phyloP scores from a whole-genome alignment of 2,329 filamentous ascomycete species.

The Bretziella fagacearum region DNA sequence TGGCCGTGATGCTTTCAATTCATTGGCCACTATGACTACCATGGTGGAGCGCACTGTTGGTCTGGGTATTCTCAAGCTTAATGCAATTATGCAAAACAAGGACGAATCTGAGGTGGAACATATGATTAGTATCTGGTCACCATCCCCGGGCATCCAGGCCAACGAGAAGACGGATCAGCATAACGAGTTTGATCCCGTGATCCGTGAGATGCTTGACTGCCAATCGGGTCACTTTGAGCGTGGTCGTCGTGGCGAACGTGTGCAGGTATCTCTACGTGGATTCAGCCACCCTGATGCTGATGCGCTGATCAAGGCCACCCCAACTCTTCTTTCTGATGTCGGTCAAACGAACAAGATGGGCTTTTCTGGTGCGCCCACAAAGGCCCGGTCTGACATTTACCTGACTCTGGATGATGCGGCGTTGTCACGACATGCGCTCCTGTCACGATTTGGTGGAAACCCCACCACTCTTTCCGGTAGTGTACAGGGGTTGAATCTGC shows the following conservation, averaged over 20 bases:
- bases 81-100: constrained; percentile 49
- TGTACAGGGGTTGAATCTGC: constrained; percentile 54
- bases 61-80: constrained; percentile 61
- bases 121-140: constrained; percentile 60
- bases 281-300: constrained; percentile 69
- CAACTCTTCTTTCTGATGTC: constrained; percentile 70
- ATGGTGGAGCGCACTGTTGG: constrained; percentile 45
- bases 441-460: constrained; percentile 54
- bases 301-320: constrained; percentile 64
- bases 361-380: constrained; percentile 80
- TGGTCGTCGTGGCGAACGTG: constrained; percentile 52
- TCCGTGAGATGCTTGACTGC: constrained; percentile 58
- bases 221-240: constrained; percentile 58
- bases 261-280: constrained; percentile 63
- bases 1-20: constrained; percentile 12
- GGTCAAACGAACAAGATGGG: constrained; percentile 74
- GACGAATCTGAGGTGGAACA: constrained; percentile 60
- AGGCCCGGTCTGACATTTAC: constrained; percentile 85
- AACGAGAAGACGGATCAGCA: constrained; percentile 25
- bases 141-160: constrained; percentile 26
- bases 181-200: constrained; percentile 54
- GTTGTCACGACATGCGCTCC: constrained; percentile 56
- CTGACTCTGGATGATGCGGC: constrained; percentile 65
- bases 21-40: constrained; percentile 19
- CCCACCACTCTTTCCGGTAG: constrained; percentile 51